A percentile compares a stretch with the other conserved stretches of the same genome.
phyloP scores from a whole-genome alignment of 331 rosid species.

The Arachis monticola region DNA sequence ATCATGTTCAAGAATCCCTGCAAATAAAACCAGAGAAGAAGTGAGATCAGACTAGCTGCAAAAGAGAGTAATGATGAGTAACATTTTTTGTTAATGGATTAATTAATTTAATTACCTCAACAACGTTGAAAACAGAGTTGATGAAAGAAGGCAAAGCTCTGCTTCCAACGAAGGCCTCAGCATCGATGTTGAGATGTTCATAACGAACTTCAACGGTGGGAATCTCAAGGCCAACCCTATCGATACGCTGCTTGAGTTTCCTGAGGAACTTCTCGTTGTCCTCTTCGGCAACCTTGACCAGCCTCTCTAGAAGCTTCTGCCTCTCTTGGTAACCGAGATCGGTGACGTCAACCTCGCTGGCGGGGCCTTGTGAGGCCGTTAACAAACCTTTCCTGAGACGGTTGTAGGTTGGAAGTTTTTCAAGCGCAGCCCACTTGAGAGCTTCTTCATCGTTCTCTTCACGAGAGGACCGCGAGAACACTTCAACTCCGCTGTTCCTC shows the following conservation, averaged over 20 bases:
- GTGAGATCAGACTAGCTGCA: neutral
- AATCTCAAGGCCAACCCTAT: constrained; percentile 67
- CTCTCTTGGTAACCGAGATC: constrained; percentile 50
- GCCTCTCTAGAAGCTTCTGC: constrained; percentile 51
- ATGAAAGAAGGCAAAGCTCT: constrained; percentile 57
- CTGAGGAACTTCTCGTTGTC: constrained; percentile 61
- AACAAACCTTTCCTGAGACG: constrained; percentile 54
- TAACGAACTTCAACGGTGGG: constrained; percentile 63
- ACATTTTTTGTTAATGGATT: too few relatives aligned
- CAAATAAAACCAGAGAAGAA: neutral
- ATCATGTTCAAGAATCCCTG: constrained; percentile 44
- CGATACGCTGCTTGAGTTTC: constrained; percentile 57
- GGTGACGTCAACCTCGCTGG: constrained; percentile 39
- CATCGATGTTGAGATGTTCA: constrained; percentile 53
- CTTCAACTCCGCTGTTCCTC: constrained; percentile 43
- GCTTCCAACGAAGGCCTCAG: constrained; percentile 54
- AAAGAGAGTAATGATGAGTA: neutral
- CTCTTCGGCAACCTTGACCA: constrained; percentile 58
- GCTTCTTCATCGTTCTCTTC: constrained; percentile 62
- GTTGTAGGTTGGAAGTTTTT: constrained; percentile 53
- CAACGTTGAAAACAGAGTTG: constrained; percentile 40
- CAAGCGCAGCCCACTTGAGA: constrained; percentile 61
- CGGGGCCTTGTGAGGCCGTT: constrained; percentile 32
- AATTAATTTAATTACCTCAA: constrained; percentile 43
- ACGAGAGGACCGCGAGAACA: constrained; percentile 42